phyloP scores from a whole-genome alignment of 208 protist genomes.

The Endotrypanum monterogeii region DNA sequence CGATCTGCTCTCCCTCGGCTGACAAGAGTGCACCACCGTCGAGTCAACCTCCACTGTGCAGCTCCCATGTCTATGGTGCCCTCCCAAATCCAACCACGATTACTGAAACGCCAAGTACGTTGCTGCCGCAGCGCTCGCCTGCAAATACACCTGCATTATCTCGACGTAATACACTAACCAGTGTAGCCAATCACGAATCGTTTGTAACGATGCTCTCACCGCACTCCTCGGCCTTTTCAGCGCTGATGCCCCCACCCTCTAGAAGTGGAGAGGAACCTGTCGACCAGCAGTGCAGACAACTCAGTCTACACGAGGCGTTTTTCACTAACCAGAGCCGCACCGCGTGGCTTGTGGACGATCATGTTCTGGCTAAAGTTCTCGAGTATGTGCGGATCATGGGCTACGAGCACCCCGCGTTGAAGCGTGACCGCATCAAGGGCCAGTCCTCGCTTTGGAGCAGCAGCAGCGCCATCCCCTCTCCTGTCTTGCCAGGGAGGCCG shows the following conservation, averaged over 20 bases:
- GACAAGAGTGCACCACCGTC: background rate
- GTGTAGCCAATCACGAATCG: background rate
- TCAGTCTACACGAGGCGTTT: conserved; percentile 78
- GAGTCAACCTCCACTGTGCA: background rate
- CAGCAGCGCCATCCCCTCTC: conserved; percentile 27
- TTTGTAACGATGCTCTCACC: conserved; percentile 3
- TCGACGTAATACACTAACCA: background rate
- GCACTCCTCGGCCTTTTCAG: background rate
- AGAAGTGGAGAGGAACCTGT: conserved; percentile 19
- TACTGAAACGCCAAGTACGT: background rate
- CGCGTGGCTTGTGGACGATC: conserved; percentile 72
- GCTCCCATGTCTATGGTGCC: background rate
- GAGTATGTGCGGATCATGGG: conserved; percentile 77
- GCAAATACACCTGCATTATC: conserved; percentile 3
- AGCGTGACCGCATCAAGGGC: conserved; percentile 21
- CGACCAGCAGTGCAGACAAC: conserved; percentile 26
- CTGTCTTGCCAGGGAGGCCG: conserved; percentile 11
- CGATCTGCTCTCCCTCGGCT: background rate
- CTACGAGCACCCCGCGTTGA: conserved; percentile 53
- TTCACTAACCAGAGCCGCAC: conserved; percentile 46
- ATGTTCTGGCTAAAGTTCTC: conserved; percentile 69
- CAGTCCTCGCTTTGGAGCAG: conserved; percentile 33
- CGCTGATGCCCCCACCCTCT: background rate
- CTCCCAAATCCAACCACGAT: background rate
- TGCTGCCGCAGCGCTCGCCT: conserved; percentile 20